Conservation (phyloP, 768 basidiomycete genomes). For the Pholiota conissans region DNA sequence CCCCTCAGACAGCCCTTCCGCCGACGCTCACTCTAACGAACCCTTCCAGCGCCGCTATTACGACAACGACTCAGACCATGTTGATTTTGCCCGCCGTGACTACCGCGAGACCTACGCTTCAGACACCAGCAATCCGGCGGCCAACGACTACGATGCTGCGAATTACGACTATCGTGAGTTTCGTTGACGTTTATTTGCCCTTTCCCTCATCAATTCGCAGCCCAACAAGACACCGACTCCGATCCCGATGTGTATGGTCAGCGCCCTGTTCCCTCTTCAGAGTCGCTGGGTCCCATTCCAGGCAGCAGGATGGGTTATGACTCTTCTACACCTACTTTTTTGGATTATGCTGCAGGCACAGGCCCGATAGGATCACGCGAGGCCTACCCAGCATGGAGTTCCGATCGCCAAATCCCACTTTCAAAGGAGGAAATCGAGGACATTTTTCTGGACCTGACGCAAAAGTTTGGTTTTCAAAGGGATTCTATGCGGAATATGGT, state of each 20-base stretch:
- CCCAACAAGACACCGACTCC: constrained; percentile 82
- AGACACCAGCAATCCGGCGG: constrained; percentile 63
- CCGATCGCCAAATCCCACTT: constrained; percentile 91
- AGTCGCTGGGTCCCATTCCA: constrained; percentile 63
- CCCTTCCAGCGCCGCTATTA: constrained; percentile 66
- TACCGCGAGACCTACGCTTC: constrained; percentile 64
- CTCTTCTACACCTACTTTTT: constrained; percentile 71
- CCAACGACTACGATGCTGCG: constrained; percentile 72
- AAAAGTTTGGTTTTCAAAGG: constrained; percentile 98
- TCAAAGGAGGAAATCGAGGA: constrained; percentile 99
- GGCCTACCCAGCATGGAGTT: constrained; percentile 92
- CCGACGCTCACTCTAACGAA: constrained; percentile 64
- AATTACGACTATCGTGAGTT: constrained; percentile 66
- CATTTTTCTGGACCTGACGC: constrained; percentile 93
- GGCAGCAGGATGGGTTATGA: constrained; percentile 55
- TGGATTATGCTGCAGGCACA: constrained; percentile 63
- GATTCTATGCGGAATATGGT: constrained; percentile 98
- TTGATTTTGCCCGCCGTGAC: constrained; percentile 58
- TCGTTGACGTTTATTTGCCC: constrained; percentile 14
- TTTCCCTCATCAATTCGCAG: constrained; percentile 35
- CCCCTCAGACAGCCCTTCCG: constrained; percentile 58
- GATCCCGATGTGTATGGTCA: constrained; percentile 74
- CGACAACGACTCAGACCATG: constrained; percentile 75
- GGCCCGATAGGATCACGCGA: constrained; percentile 63
- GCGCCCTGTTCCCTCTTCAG: constrained; percentile 71